A percentile compares a stretch with the other conserved stretches of the same genome.
Evolutionary conservation across 306 rosid genomes (phyloP).

Genomic region (Pyrus pyrifolia): DNA sequence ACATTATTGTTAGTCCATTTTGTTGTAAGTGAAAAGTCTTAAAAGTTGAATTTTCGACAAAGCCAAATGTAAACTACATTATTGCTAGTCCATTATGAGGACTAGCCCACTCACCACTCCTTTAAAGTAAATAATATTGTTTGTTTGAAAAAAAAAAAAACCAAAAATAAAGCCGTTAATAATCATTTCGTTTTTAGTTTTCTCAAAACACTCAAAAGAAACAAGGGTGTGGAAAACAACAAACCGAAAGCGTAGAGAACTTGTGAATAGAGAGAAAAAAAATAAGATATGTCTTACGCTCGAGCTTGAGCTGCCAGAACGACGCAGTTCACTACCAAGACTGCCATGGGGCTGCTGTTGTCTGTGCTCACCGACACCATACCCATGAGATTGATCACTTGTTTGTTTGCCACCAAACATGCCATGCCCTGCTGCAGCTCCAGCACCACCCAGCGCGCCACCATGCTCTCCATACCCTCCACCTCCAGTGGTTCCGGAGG

Average conservation of each 20-base stretch:
- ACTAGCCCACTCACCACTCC: too few species aligned
- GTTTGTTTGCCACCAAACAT: not conserved
- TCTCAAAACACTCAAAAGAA: not conserved
- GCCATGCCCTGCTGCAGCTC: not conserved
- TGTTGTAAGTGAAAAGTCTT: too few species aligned
- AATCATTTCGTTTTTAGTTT: not conserved
- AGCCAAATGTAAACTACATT: too few species aligned
- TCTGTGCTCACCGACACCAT: not conserved
- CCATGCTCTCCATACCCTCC: not conserved
- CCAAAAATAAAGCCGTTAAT: too few species aligned
- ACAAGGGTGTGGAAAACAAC: not conserved
- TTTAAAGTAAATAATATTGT: too few species aligned
- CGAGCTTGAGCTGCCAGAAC: slow-evolving; percentile 48
- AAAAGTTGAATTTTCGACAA: too few species aligned
- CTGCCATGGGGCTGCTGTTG: not conserved
- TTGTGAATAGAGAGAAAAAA: not conserved
- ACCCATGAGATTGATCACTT: not conserved
- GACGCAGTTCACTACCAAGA: slow-evolving; percentile 16
- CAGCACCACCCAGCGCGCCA: not conserved
- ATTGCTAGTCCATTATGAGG: too few species aligned
- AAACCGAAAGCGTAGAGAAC: not conserved
- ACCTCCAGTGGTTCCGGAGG: not conserved
- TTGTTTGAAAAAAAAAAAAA: too few species aligned
- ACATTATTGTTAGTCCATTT: too few species aligned
- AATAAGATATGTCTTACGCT: slow-evolving; percentile 22